A percentile compares a stretch with the other conserved stretches of the same genome.
phyloP scores from a whole-genome alignment of 2,329 filamentous ascomycete species.

The Aspergillus sergii region DNA sequence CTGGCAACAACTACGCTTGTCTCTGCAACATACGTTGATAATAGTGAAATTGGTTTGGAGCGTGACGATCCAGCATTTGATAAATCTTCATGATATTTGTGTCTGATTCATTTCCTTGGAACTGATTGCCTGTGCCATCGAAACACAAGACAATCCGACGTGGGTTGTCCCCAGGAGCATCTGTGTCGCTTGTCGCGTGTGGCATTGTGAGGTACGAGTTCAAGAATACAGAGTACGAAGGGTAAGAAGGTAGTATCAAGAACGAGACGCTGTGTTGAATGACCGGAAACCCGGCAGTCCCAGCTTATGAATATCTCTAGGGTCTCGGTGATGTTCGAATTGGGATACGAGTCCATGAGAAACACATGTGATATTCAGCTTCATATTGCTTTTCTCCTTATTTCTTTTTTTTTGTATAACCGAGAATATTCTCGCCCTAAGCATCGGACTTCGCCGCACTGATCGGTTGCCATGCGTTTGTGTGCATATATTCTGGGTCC shows the following conservation, averaged over 20 bases:
- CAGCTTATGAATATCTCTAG: not conserved
- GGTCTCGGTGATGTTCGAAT: not conserved
- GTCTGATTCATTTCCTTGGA: conserved; percentile 44
- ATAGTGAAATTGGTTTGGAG: conserved; percentile 5
- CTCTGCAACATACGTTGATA: conserved; percentile 6
- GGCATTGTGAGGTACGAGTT: not conserved
- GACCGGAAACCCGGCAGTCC: too few relatives aligned
- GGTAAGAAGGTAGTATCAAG: not conserved
- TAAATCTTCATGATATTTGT: conserved; percentile 58
- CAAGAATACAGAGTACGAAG: not conserved
- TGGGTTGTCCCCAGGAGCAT: not conserved
- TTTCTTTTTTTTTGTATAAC: not conserved
- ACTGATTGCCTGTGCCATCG: conserved; percentile 33
- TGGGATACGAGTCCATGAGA: not conserved
- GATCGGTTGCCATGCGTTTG: not conserved
- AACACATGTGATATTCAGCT: not conserved
- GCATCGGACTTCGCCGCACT: not conserved
- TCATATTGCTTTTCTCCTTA: not conserved
- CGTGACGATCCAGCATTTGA: conserved; percentile 41
- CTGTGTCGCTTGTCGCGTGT: not conserved
- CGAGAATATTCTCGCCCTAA: not conserved
- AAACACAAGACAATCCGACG: conserved; percentile 10
- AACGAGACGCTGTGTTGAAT: not conserved
- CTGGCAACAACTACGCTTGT: not conserved
- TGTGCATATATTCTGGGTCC: not conserved